These are phyloP conservation scores for Garcia nutans DNA, from an alignment of 345 rosid species.

Conservation along the genomic window DNA sequence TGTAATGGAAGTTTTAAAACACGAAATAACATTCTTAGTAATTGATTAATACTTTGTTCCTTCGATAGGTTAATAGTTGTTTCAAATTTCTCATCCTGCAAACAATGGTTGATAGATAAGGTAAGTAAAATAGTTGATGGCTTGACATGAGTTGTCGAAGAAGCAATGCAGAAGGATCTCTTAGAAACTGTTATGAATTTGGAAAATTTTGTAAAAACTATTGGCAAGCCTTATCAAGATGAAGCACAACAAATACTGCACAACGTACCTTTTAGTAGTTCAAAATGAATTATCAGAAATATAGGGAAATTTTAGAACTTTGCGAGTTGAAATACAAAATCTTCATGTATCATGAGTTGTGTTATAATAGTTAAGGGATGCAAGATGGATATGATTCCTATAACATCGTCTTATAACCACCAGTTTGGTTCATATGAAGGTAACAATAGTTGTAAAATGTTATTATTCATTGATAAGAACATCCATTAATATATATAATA, in stretches of 20 bases:
- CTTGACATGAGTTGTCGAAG: slow-evolving; percentile 73
- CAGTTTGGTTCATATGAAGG: no score
- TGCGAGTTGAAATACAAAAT: no score
- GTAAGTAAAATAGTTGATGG: slow-evolving; percentile 63
- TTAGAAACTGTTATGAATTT: slow-evolving; percentile 45
- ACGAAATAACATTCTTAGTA: not conserved
- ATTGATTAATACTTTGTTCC: slow-evolving; percentile 3
- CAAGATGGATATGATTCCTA: no score
- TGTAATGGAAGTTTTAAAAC: not conserved
- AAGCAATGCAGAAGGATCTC: slow-evolving; percentile 87
- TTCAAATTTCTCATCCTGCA: slow-evolving; percentile 75
- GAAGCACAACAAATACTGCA: slow-evolving; percentile 71
- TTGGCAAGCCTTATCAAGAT: slow-evolving; percentile 76
- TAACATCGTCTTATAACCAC: no score
- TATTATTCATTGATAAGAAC: no score
- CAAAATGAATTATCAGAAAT: no score
- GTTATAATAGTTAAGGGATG: no score
- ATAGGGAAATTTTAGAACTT: no score
- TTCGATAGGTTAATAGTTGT: slow-evolving; percentile 64
- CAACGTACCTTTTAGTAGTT: slow-evolving; percentile 39
- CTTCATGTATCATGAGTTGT: no score
- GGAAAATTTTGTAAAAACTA: slow-evolving; percentile 49
- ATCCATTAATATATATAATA: no score
- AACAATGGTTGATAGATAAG: slow-evolving; percentile 56
- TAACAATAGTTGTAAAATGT: no score